Percentiles rank a stretch among this genome's conserved stretches.
phyloP scores from a whole-genome alignment of 331 rosid species.

The Spiraea crenata region DNA sequence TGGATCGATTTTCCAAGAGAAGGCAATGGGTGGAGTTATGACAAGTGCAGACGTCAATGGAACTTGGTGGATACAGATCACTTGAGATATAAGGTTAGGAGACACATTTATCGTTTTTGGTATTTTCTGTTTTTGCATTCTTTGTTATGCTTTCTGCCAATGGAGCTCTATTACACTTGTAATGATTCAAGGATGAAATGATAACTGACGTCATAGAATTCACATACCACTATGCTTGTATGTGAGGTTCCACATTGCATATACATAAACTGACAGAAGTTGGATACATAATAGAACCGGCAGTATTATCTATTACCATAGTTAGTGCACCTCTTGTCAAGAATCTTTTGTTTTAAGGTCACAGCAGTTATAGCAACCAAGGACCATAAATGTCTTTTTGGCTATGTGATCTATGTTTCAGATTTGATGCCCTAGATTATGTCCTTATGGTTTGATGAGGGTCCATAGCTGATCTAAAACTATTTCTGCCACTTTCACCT shows the following conservation, averaged over 20 bases:
- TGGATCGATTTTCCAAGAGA: conserved; percentile 99
- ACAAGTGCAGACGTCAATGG: conserved; percentile 96
- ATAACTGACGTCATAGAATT: background rate
- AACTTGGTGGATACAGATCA: conserved; percentile 78
- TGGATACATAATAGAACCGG: background rate
- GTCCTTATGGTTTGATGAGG: background rate
- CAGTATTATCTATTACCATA: background rate
- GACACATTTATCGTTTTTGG: background rate
- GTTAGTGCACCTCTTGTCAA: background rate
- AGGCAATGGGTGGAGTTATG: conserved; percentile 97
- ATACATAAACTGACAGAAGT: background rate
- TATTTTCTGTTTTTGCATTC: background rate
- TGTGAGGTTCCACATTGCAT: too few species aligned
- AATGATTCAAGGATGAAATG: background rate
- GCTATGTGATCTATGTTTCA: conserved; percentile 7
- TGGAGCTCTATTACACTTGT: background rate
- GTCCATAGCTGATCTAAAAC: background rate
- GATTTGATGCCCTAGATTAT: conserved; percentile 4
- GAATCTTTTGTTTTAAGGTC: background rate
- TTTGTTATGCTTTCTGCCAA: background rate
- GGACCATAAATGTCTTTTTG: background rate
- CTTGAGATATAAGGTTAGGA: conserved; percentile 75
- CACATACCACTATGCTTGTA: background rate
- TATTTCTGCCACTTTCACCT: background rate
- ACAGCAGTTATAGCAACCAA: background rate